Conservation (phyloP, 352 stramenopile species). For the Discostella stelligera region DNA sequence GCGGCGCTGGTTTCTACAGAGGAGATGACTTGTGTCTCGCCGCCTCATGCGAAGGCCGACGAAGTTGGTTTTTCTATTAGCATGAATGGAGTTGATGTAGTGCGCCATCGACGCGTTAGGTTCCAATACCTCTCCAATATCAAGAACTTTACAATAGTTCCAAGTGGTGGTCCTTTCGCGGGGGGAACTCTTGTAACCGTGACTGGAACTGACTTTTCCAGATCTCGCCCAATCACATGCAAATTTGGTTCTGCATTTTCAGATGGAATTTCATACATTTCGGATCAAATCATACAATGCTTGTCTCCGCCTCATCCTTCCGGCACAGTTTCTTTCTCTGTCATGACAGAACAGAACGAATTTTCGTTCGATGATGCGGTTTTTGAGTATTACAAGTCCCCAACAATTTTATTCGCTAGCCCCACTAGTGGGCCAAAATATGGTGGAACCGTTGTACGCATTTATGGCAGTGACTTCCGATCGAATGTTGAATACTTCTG, state of each 20-base stretch:
- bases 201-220: slow-evolving; percentile 60
- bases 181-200: slow-evolving; percentile 69
- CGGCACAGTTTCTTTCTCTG: slow-evolving; percentile 40
- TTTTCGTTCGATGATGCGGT: slow-evolving; percentile 73
- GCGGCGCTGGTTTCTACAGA: slow-evolving; percentile 43
- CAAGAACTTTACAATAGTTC: slow-evolving; percentile 48
- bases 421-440: slow-evolving; percentile 82
- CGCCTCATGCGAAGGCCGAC: slow-evolving; percentile 20
- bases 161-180: slow-evolving; percentile 53
- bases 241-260: slow-evolving; percentile 58
- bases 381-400: slow-evolving; percentile 84
- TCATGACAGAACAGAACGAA: slow-evolving; percentile 45
- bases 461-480: slow-evolving; percentile 87
- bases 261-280: slow-evolving; percentile 50
- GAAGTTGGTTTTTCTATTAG: slow-evolving; percentile 43
- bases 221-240: slow-evolving; percentile 50
- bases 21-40: slow-evolving; percentile 55
- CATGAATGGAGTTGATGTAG: slow-evolving; percentile 53
- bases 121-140: slow-evolving; percentile 52
- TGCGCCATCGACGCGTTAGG: slow-evolving; percentile 14
- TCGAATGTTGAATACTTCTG: slow-evolving; percentile 76
- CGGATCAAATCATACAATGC: slow-evolving; percentile 53
- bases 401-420: slow-evolving; percentile 37
- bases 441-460: slow-evolving; percentile 85
- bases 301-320: slow-evolving; percentile 45